A percentile compares a stretch with the other conserved stretches of the same genome.
Evolutionary conservation across 192 early-diverging fungal genomes (phyloP).

Genomic region (Gaertneriomyces semiglobifer): DNA sequence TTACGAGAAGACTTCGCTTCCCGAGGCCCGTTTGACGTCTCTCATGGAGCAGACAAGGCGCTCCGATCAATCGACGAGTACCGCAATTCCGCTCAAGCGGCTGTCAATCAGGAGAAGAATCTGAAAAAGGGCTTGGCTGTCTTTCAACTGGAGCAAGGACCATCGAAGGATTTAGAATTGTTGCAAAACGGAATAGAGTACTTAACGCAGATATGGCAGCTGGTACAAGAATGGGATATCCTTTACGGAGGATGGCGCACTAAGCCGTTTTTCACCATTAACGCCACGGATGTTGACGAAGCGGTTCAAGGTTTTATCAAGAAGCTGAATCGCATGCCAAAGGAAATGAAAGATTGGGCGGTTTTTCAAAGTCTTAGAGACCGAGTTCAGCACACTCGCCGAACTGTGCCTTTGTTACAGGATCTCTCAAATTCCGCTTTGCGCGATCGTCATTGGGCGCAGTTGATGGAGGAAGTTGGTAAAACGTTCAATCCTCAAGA

Average conservation of each 20-base stretch:
- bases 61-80: constrained; percentile 50
- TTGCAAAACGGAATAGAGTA: constrained; percentile 45
- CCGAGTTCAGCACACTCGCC: constrained; percentile 48
- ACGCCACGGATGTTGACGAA: constrained; percentile 54
- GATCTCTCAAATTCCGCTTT: constrained; percentile 55
- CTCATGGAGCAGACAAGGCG: constrained; percentile 52
- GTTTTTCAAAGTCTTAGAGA: constrained; percentile 49
- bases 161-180: constrained; percentile 51
- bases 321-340: constrained; percentile 46
- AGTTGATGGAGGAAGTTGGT: constrained; percentile 59
- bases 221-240: constrained; percentile 47
- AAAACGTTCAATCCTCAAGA: constrained; percentile 48
- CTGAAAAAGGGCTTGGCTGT: constrained; percentile 54
- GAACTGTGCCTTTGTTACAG: constrained; percentile 52
- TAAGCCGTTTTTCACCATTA: constrained; percentile 46
- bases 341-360: constrained; percentile 62
- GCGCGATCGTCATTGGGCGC: constrained; percentile 56
- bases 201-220: constrained; percentile 49
- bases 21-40: constrained; percentile 50
- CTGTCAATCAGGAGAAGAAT: constrained; percentile 42
- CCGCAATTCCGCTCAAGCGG: constrained; percentile 33
- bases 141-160: constrained; percentile 56
- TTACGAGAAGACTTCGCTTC: constrained; percentile 50
- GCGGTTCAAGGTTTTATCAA: constrained; percentile 52
- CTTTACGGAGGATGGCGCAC: constrained; percentile 48